Base-by-base conservation (phyloP, 805 yeast genomes). In the Priceomyces melissophilus region DNA sequence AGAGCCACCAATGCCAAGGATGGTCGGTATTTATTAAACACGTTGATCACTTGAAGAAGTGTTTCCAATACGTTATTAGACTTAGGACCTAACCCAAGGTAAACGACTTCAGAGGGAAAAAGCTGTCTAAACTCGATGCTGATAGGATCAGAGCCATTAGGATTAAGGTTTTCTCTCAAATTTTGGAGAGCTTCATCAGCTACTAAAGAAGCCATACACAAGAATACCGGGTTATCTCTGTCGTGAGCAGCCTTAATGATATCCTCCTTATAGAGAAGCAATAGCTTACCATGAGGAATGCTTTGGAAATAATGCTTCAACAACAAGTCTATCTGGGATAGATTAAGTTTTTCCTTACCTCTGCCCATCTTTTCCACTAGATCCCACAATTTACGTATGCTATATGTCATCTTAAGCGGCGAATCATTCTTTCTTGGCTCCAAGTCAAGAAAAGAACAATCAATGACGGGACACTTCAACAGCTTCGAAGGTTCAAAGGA, bases 381-480 rank as follows among this genome's bases (percentile, higher is more conserved):
- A 13, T 46, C 53, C 70, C 71, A 67, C 34, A 63, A 35, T 7
- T 42, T 45, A 44, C 58, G 25, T 6, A 30, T 25, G 13, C 26
- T 32, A 9, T 35, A 6, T 5, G 16, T 30, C 11, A 12, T 11
- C 4, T 16, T 25, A 6, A 12, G 6, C 4, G 30, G 29, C 5
- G 27, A 11, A 7, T 8, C 13, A 9, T 35, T 35, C 13, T 35
- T 35, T 8, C 16, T 28, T 12, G 29, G 9, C 11, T 35, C 30
- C 30, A 27, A 11, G 11, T 35, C 38, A 8, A 35, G 16, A 44
- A 67, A 57, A 46, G 65, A 72, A 41, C 68, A 66, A 38, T 63
- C 70, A 28, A 67, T 57, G 2, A 69, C 73, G 1, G 74, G 73
- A 39, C 74, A 69, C n/a, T 20, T 39, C 5, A 30, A 35, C 12